Evolutionary conservation across 2,329 filamentous ascomycete genomes (phyloP), one percentile per base, ranked within the genome.

Genomic region (Pleomassaria siparia): DNA sequence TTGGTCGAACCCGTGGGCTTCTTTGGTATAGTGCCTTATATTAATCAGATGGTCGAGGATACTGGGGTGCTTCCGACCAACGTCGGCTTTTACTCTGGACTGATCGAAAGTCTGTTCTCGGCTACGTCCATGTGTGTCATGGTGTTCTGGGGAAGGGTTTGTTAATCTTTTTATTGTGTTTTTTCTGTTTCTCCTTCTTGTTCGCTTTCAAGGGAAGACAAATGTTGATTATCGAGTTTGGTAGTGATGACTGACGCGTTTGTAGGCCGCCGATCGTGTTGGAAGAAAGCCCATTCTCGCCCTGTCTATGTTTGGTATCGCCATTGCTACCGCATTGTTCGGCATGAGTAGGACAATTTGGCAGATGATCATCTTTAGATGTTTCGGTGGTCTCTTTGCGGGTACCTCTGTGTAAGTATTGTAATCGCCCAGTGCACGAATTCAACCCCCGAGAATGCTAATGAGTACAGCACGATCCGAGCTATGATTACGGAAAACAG

Each of bases 11-110:
- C 89, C 1, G 79, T 91, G 32, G 86, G 87, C n/a, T 92, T 89
- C 74, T 92, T 91, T 74, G 83, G 79, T 64, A 89, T 92, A 66
- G 88, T 92, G 59, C 87, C 88, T 1, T 92, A 88, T 71, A 81
- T 94, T 69, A 89, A 85, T 60, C 76, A 86, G 62, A 92, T 92
- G 88, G 83, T 89, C 29, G 75, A 81, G 67, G 76, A 80, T 47
- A 86, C 84, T 49, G 87, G 87, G 9, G 70, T 92, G 2, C 67
- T 76, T 1, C 74, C 81, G 36, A 72, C 79, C n/a, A 85, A 90
- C 65, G 83, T 90, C 3, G 89, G 89, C 2, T 92, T 91, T 72
- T 92, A 90, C 74, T 83, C 79, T 47, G 89, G 89, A 2, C 73
- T 91, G 11, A 90, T 92, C 63, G 79, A 82, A 60, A 80, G 78